Evolutionary conservation across 345 rosid species (phyloP).

Genomic region (Moricandia arvensis): DNA sequence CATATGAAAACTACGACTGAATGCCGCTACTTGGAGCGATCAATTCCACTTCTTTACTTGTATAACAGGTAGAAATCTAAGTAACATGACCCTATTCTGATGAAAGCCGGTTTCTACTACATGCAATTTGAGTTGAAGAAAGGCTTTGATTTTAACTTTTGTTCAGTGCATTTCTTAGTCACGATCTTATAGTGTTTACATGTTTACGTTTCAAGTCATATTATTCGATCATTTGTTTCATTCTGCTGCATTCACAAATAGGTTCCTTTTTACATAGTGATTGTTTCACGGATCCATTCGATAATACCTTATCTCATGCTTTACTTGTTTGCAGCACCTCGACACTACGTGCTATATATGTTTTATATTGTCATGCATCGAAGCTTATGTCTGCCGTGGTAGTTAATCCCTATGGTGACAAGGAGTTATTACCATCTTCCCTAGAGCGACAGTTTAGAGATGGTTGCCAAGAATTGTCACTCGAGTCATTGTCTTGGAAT

Average conservation of each 20-base stretch:
- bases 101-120: neutral
- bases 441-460: slow-evolving; percentile 85
- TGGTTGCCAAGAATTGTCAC: slow-evolving; percentile 70
- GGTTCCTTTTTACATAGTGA: neutral
- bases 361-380: slow-evolving; percentile 58
- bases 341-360: slow-evolving; percentile 72
- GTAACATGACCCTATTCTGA: slow-evolving; percentile 15
- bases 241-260: slow-evolving; percentile 1
- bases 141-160: neutral
- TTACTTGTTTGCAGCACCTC: slow-evolving; percentile 53
- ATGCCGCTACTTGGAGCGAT: slow-evolving; percentile 75
- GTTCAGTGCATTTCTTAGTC: slow-evolving; percentile 1
- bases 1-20: slow-evolving; percentile 92
- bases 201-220: slow-evolving; percentile 1
- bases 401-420: slow-evolving; percentile 65
- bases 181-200: slow-evolving; percentile 9
- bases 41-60: slow-evolving; percentile 77
- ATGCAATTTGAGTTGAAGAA: slow-evolving; percentile 15
- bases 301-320: slow-evolving; percentile 1
- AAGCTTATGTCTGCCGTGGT: slow-evolving; percentile 58
- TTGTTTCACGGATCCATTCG: neutral
- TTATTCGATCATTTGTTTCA: neutral
- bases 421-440: slow-evolving; percentile 62
- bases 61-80: slow-evolving; percentile 65
- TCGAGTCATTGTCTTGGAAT: slow-evolving; percentile 47